Conservation (phyloP, 495 filamentous ascomycete species). For the Aspergillus taichungensis region DNA sequence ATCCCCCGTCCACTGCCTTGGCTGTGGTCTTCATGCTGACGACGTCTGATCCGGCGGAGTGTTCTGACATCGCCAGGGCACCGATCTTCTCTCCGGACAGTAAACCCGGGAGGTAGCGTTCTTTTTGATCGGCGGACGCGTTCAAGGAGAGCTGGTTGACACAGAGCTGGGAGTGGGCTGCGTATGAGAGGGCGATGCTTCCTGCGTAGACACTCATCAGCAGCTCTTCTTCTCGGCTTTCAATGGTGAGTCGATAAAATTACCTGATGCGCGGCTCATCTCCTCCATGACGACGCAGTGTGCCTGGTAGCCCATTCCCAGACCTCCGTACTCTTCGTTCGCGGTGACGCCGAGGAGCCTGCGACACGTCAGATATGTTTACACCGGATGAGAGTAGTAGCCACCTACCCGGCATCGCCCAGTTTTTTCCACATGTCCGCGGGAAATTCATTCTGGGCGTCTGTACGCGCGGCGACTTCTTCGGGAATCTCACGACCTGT, state of each 20-base stretch:
- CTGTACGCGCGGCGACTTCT: slow-evolving; percentile 71
- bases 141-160: slow-evolving; percentile 95
- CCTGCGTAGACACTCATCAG: slow-evolving; percentile 34
- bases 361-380: background rate
- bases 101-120: slow-evolving; percentile 67
- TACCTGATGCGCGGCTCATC: slow-evolving; percentile 57
- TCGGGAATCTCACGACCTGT: slow-evolving; percentile 58
- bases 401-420: slow-evolving; percentile 62
- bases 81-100: slow-evolving; percentile 78
- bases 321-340: slow-evolving; percentile 85
- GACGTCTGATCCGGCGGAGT: slow-evolving; percentile 84
- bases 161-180: slow-evolving; percentile 93
- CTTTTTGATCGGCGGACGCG: slow-evolving; percentile 70
- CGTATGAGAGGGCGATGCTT: slow-evolving; percentile 87
- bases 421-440: slow-evolving; percentile 88
- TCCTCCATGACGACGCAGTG: slow-evolving; percentile 97
- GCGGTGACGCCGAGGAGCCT: slow-evolving; percentile 88
- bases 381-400: background rate
- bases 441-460: slow-evolving; percentile 83
- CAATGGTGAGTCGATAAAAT: background rate
- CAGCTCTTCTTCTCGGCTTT: background rate
- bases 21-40: slow-evolving; percentile 90
- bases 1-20: slow-evolving; percentile 74
- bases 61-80: slow-evolving; percentile 92
- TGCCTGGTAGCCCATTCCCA: slow-evolving; percentile 93